Base-by-base conservation (phyloP, 331 rosid genomes). In the Ulmus americana region DNA sequence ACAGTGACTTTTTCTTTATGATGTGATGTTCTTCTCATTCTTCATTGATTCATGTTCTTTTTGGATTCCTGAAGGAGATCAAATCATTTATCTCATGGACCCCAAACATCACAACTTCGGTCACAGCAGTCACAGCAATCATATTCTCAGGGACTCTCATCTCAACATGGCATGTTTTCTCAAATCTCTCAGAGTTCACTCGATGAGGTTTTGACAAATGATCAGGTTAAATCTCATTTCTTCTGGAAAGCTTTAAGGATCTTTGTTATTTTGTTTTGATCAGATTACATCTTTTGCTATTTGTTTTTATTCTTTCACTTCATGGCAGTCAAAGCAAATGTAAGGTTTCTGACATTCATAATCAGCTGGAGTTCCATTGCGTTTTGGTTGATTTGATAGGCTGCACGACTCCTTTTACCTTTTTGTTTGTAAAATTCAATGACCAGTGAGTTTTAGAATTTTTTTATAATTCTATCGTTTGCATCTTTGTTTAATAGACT, bases 101-200 rank as follows among this genome's bases (percentile, higher is more conserved):
- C 82, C 68, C 95, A 84, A 79, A 75, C 74, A 20, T 83, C 95
- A 18, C 97, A 90, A 81, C 78, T 78, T 64, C 92, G 95, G 14
- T 87, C 97, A 7, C 97, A 94, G 68, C 84, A 69, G n/a, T 94
- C 99, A 15, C 95, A 87, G 70, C 97, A 82, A 72, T 90, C 99
- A 59, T 76, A 82, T 71, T 94, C 99, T 52, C 97, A 85, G 69
- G 97, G 97, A 49, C 14, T 82, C 47, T 89, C 95, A 6, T 91
- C 97, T 75, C 97, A 87, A 82, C 95, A 72, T 28, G 86, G 86
- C 74, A 55, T 80, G 73, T 76, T 85, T 63, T 85, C 95, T 81
- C 95, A 88, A 75, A 75, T 87, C 75, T 92, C 98, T 47, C 97
- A 87, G 69, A 84, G 74, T 63, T 92, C 97, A 57, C 78, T 85